These are phyloP conservation scores for Zizania palustris DNA, from an alignment of 202 grass and related monocot species.

Conservation along the genomic window DNA sequence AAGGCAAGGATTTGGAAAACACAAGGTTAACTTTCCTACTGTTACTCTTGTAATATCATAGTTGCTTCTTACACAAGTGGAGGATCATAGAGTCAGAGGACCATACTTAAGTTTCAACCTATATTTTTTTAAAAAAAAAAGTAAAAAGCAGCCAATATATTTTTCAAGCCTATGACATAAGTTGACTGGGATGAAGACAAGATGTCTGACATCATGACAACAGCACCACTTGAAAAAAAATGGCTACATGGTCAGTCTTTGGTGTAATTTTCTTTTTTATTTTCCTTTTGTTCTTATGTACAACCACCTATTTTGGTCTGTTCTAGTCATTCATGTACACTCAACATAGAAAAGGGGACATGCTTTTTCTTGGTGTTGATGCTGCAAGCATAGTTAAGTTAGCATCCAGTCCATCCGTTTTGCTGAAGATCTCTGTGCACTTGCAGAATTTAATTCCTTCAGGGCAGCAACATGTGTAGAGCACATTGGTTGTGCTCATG, in stretches of 20 bases:
- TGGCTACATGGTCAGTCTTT: background rate
- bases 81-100: background rate
- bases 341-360: background rate
- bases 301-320: background rate
- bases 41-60: background rate
- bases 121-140: no score
- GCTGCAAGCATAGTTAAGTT: background rate
- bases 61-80: background rate
- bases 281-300: background rate
- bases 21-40: background rate
- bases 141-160: background rate
- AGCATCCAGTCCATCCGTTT: background rate
- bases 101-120: background rate
- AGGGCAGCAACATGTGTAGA: background rate
- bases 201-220: background rate
- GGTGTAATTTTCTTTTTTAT: background rate
- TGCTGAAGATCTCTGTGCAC: background rate
- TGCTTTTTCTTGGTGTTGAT: background rate
- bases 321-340: background rate
- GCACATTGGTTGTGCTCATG: background rate
- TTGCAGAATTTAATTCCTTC: background rate
- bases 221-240: background rate
- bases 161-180: background rate
- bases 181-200: background rate
- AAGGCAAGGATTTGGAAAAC: background rate